Evolutionary conservation across 2,329 filamentous ascomycete species (phyloP).

Genomic region (Fusarium sp.): DNA sequence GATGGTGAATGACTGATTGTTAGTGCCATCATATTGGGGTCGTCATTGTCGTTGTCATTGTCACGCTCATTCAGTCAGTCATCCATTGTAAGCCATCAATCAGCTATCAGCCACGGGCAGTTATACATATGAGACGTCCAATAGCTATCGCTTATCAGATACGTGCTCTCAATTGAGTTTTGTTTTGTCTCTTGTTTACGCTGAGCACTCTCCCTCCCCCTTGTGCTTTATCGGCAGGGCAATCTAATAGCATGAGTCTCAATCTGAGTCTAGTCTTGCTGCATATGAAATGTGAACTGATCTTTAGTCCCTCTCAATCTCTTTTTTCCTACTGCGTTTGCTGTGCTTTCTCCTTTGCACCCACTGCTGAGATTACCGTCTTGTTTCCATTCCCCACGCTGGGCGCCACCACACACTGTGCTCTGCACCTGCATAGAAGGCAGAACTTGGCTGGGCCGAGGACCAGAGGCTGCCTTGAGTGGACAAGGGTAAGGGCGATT

Average conservation of each 20-base stretch:
- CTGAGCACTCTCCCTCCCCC: conserved; percentile 8
- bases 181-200: conserved; percentile 24
- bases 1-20: conserved; percentile 12
- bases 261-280: conserved; percentile 14
- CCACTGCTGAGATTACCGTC: conserved; percentile 44
- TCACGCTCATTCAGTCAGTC: neutral
- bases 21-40: conserved; percentile 5
- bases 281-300: neutral
- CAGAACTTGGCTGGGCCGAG: conserved; percentile 40
- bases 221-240: conserved; percentile 10
- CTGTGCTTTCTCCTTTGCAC: conserved; percentile 19
- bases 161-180: conserved; percentile 22
- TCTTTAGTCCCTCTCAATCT: conserved; percentile 16
- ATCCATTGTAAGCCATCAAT: conserved; percentile 19
- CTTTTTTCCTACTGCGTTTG: conserved; percentile 10
- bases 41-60: neutral
- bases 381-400: conserved; percentile 47
- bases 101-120: conserved; percentile 32
- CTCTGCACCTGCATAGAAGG: conserved; percentile 39
- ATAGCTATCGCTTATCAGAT: conserved; percentile 7
- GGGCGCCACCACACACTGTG: conserved; percentile 40
- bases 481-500: conserved; percentile 34
- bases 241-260: conserved; percentile 12
- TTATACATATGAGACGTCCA: conserved; percentile 8
- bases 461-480: conserved; percentile 30